phyloP scores from a whole-genome alignment of 2,329 filamentous ascomycete species.

The Cladosporium sphaerospermum region DNA sequence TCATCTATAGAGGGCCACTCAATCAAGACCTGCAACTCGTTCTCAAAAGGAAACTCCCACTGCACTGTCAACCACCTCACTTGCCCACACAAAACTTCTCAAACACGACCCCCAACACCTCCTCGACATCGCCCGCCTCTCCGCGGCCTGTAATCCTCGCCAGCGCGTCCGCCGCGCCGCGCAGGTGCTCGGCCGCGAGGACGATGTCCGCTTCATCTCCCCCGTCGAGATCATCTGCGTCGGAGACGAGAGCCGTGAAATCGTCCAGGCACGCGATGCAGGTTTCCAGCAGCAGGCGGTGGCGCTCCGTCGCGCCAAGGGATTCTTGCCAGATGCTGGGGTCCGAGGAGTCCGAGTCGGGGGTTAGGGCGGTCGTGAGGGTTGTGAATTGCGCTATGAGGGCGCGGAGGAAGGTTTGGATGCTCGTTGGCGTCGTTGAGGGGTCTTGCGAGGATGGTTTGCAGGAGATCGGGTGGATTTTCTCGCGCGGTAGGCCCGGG shows the following conservation, averaged over 20 bases:
- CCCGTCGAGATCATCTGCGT: too few species aligned
- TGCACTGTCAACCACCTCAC: conserved; percentile 16
- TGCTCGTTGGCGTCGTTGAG: conserved; percentile 53
- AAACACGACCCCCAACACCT: conserved; percentile 93
- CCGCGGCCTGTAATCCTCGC: conserved; percentile 82
- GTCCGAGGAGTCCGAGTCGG: conserved; percentile 40
- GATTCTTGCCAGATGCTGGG: conserved; percentile 71
- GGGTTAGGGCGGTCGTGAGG: conserved; percentile 54
- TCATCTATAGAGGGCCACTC: background rate
- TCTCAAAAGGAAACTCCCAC: background rate
- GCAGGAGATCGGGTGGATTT: conserved; percentile 66
- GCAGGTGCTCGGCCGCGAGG: conserved; percentile 80
- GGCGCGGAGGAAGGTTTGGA: conserved; percentile 61
- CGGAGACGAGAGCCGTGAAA: conserved; percentile 45
- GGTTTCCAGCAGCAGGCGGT: conserved; percentile 70
- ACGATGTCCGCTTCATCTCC: conserved; percentile 65
- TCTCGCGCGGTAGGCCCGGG: conserved; percentile 38
- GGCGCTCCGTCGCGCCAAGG: conserved; percentile 83
- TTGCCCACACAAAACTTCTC: conserved; percentile 62
- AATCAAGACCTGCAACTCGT: background rate
- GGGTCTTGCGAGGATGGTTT: conserved; percentile 27
- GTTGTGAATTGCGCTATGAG: conserved; percentile 62
- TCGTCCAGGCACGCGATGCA: conserved; percentile 66
- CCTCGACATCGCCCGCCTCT: conserved; percentile 83
- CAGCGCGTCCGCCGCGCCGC: conserved; percentile 72